Conservation (phyloP, 345 rosid species). For the Salix udensis region DNA sequence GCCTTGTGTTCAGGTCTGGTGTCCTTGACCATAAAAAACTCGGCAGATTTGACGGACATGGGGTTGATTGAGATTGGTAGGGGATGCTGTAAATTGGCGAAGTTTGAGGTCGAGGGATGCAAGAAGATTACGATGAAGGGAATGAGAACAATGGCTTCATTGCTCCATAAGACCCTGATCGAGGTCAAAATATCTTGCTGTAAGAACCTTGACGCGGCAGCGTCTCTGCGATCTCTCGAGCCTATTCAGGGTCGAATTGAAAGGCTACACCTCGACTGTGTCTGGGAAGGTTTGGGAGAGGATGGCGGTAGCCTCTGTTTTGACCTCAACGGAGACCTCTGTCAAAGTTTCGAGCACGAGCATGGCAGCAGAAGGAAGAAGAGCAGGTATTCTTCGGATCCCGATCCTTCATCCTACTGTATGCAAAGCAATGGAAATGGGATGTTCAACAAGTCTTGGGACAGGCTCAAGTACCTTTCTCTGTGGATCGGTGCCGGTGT, state of each 20-base stretch:
- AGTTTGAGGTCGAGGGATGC: constrained; percentile 83
- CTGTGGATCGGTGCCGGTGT: constrained; percentile 77
- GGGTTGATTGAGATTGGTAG: constrained; percentile 71
- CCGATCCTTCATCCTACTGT: neutral
- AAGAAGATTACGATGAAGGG: constrained; percentile 66
- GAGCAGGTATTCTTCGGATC: constrained; percentile 40
- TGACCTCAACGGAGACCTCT: constrained; percentile 24
- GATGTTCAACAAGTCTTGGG: constrained; percentile 46
- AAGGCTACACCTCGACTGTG: constrained; percentile 74
- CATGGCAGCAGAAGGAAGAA: constrained; percentile 37
- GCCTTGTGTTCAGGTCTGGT: constrained; percentile 61
- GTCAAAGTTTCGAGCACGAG: neutral
- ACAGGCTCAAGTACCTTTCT: constrained; percentile 58
- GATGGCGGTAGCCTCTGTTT: neutral
- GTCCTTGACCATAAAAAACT: constrained; percentile 60
- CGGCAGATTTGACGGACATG: constrained; percentile 68
- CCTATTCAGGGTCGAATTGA: constrained; percentile 55
- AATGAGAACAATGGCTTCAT: constrained; percentile 53
- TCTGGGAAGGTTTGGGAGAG: constrained; percentile 54
- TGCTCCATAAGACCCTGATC: constrained; percentile 44
- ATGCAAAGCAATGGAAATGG: constrained; percentile 27
- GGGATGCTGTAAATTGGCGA: constrained; percentile 57
- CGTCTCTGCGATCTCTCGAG: constrained; percentile 61
- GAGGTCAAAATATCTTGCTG: constrained; percentile 72
- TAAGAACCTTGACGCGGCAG: constrained; percentile 47